Base-by-base conservation (phyloP, 768 basidiomycete species). In the Lenzites betulinus region DNA sequence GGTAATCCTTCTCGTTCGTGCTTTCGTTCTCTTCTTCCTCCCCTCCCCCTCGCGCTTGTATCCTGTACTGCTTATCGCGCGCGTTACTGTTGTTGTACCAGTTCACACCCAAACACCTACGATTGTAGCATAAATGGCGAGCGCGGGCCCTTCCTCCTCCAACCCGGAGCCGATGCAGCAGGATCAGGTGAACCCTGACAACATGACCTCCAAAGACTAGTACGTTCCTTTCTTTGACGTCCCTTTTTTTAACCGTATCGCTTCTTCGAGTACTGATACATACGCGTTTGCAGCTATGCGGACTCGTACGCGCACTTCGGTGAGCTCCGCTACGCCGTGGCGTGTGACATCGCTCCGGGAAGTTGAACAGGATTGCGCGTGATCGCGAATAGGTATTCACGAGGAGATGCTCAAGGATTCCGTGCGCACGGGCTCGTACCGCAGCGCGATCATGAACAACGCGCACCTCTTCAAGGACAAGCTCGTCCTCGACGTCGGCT, bases 371-470 rank as follows among this genome's bases (percentile, higher is more conserved):
- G 8, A 33, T 30, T 7, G 36, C 30, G 41, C 25, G 38, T 36
- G 48, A 41, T 38, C 35, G 30, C 63, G 12, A 38, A 22, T 67
- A 97, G 94, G 95, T 59, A 97, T 98, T 68, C 95, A 98, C 74
- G 95, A 98, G 78, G 97, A 99, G 79, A 99, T 99, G 97, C 78
- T 99, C 75, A 99, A 99, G 77, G 97, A 99, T 77, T 77, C 80
- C 39, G 94, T 99, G 66, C 89, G 97, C 63, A 99, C 97, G 46
- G 87, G 93, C 35, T 93, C 95, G 43, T 99, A 99, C 83, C 89
- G 93, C 65, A 82, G 87, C 60, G 93, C 95, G 63, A 98, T 99
- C 81, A 76, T 95, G 74, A 89, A 95, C 80, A 98, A 98, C 75
- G 79, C 83, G 11, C 95, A 98, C 75, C 78, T 99, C 46, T 99